These are phyloP conservation scores for Fusarium verticillioides DNA, from an alignment of 2,329 filamentous ascomycete genomes.

Conservation along the genomic window DNA sequence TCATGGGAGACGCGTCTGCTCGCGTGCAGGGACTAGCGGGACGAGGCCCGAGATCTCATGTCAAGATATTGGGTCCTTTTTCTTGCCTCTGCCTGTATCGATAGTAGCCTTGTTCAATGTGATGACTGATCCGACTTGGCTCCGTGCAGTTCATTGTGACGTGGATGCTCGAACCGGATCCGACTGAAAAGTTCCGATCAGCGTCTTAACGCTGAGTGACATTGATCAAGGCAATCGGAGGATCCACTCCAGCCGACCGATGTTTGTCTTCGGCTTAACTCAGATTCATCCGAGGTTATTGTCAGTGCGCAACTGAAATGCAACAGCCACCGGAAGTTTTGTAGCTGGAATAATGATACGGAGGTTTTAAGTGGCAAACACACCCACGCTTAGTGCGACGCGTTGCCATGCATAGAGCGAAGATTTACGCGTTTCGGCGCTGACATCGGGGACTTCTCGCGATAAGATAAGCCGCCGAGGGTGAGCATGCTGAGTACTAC, in stretches of 20 bases:
- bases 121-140: background rate
- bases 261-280: background rate
- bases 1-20: background rate
- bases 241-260: background rate
- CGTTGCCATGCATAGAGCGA: too few species aligned
- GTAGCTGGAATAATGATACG: accelerated
- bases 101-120: too few species aligned
- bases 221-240: background rate
- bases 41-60: background rate
- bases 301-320: too few species aligned
- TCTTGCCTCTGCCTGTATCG: background rate
- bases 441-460: background rate
- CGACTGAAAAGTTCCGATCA: background rate
- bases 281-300: background rate
- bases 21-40: background rate
- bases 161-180: background rate
- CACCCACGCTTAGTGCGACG: too few species aligned
- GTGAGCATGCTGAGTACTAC: too few species aligned
- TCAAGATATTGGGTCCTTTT: background rate
- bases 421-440: background rate
- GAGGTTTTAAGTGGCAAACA: background rate
- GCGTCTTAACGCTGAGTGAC: too few species aligned
- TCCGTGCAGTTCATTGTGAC: background rate
- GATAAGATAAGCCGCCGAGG: background rate
- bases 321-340: background rate